A percentile compares a stretch with the other conserved stretches of the same genome.
phyloP scores from a whole-genome alignment of 1,284 basidiomycete species.

The Flammula alnicola region DNA sequence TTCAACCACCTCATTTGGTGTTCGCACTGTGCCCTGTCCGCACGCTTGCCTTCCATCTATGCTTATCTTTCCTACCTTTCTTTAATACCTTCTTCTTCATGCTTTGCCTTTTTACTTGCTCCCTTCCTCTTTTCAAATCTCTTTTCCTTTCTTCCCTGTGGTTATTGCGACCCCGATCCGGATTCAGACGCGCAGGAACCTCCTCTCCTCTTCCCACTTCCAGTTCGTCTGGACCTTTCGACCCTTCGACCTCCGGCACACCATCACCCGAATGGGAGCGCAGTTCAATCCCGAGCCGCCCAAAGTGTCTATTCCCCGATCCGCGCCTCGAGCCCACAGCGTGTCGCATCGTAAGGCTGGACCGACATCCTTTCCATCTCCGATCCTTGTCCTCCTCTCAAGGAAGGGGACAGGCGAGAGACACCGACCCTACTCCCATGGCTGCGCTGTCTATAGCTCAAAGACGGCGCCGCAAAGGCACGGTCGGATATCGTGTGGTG shows the following conservation, averaged over 20 bases:
- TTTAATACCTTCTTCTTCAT: not conserved
- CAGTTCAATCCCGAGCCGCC: constrained; percentile 22
- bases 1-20: constrained; percentile 21
- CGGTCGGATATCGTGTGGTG: constrained; percentile 42
- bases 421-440: constrained; percentile 40
- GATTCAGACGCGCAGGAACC: not conserved
- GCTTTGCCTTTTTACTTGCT: not conserved
- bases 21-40: constrained; percentile 4
- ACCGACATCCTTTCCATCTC: constrained; percentile 45
- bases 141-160: not conserved
- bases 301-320: constrained; percentile 47
- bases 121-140: not conserved
- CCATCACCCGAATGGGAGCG: constrained; percentile 1
- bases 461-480: constrained; percentile 59
- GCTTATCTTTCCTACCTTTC: not conserved
- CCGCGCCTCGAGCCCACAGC: constrained; percentile 21
- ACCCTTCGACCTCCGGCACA: constrained; percentile 3
- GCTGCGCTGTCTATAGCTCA: constrained; percentile 45
- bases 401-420: not conserved
- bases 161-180: not conserved
- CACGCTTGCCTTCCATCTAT: not conserved
- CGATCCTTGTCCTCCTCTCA: not conserved
- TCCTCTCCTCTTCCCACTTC: no score
- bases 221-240: constrained; percentile 20
- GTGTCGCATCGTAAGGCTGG: constrained; percentile 60